Percentiles rank a stretch among this genome's conserved stretches.
phyloP scores from a whole-genome alignment of 805 yeast species.

The Suhomyces sp. region DNA sequence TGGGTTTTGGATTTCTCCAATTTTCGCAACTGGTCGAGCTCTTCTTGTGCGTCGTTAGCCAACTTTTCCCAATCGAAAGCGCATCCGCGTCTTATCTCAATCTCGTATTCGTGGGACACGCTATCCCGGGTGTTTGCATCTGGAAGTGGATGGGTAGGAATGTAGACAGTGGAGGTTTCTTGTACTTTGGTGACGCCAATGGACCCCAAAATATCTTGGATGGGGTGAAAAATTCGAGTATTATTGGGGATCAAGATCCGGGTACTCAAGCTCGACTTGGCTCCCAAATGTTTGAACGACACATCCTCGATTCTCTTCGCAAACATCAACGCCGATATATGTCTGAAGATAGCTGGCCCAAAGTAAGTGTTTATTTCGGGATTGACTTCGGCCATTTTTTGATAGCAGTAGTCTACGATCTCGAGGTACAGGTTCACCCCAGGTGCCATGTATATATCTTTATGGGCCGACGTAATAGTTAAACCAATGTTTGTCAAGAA shows the following conservation, averaged over 20 bases:
- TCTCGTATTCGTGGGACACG: conserved; percentile 1
- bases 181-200: conserved; percentile 2
- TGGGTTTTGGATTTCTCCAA: not conserved
- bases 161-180: conserved; percentile 2
- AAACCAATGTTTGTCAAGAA: not conserved
- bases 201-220: conserved; percentile 1
- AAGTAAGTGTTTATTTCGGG: not conserved
- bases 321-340: conserved; percentile 1
- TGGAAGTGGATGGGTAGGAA: conserved; percentile 3
- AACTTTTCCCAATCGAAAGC: conserved; percentile 5
- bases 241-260: not conserved
- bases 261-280: not conserved
- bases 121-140: not conserved
- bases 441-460: conserved; percentile 2
- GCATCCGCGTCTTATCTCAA: conserved; percentile 3
- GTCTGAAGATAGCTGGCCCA: conserved; percentile 2
- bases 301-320: conserved; percentile 3
- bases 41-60: not conserved
- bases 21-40: not conserved
- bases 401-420: not conserved
- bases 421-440: not conserved
- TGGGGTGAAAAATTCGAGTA: conserved; percentile 2
- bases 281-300: not conserved
- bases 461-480: not conserved
- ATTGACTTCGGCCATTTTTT: not conserved